Evolutionary conservation across 495 filamentous ascomycete species (phyloP).

Genomic region (Aspergillus egyptiacus): DNA sequence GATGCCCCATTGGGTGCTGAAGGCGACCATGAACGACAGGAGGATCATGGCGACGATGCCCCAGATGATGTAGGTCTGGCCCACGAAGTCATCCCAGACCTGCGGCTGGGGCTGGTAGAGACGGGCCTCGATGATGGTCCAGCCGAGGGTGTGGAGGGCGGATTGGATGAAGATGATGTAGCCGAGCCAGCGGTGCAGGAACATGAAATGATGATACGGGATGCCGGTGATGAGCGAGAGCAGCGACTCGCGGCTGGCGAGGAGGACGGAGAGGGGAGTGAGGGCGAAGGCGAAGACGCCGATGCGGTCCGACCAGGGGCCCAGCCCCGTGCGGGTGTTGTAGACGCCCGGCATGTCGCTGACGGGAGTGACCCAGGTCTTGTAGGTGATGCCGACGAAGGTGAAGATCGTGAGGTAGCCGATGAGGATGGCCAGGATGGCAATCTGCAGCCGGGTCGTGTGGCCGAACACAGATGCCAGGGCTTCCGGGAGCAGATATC

Average conservation of each 20-base stretch:
- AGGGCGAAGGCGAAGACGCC: constrained; percentile 62
- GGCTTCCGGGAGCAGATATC: constrained; percentile 36
- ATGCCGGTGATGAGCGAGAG: constrained; percentile 57
- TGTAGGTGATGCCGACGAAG: constrained; percentile 55
- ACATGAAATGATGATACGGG: constrained; percentile 64
- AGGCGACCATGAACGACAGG: constrained; percentile 47
- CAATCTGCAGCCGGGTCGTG: constrained; percentile 40
- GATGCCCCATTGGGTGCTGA: constrained; percentile 50
- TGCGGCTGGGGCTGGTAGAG: constrained; percentile 61
- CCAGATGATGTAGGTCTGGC: constrained; percentile 56
- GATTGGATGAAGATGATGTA: constrained; percentile 58
- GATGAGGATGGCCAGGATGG: constrained; percentile 43
- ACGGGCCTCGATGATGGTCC: constrained; percentile 54
- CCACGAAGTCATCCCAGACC: constrained; percentile 45
- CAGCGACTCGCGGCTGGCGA: constrained; percentile 54
- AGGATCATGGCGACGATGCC: constrained; percentile 59
- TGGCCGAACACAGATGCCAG: constrained; percentile 30
- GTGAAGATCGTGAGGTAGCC: constrained; percentile 56
- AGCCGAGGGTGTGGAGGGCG: constrained; percentile 58
- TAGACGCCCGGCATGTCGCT: constrained; percentile 36
- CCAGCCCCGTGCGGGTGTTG: constrained; percentile 54
- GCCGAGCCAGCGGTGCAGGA: constrained; percentile 61
- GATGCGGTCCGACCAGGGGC: constrained; percentile 56
- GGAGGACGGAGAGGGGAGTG: constrained; percentile 54
- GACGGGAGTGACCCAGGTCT: constrained; percentile 55